Conservation (phyloP, 768 basidiomycete genomes). For the Infundibulicybe gibba region DNA sequence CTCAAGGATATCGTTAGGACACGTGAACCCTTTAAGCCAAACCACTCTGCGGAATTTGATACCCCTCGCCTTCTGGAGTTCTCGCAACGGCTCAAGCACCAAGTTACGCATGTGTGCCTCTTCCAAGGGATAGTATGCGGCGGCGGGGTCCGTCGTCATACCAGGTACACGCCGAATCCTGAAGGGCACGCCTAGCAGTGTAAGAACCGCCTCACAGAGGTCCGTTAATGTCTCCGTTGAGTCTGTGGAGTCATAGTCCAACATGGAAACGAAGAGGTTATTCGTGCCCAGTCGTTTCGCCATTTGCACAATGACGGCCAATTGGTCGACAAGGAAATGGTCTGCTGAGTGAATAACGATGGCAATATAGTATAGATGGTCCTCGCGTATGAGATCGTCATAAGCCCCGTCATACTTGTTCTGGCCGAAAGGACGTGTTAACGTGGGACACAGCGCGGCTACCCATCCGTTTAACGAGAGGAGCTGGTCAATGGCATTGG, state of each 20-base stretch:
- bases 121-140: slow-evolving; percentile 93
- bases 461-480: slow-evolving; percentile 99
- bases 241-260: slow-evolving; percentile 94
- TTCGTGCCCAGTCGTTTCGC: slow-evolving; percentile 85
- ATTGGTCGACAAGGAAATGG: slow-evolving; percentile 98
- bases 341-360: slow-evolving; percentile 97
- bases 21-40: slow-evolving; percentile 99
- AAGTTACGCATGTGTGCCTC: slow-evolving; percentile 94
- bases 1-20: slow-evolving; percentile 96
- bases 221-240: slow-evolving; percentile 94
- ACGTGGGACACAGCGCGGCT: slow-evolving; percentile 89
- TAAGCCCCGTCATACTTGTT: slow-evolving; percentile 84
- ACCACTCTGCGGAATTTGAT: slow-evolving; percentile 89
- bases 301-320: slow-evolving; percentile 96
- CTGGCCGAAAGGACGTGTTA: slow-evolving; percentile 92
- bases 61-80: slow-evolving; percentile 70
- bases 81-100: slow-evolving; percentile 85
- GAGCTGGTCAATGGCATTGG: slow-evolving; percentile 87
- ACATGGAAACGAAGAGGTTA: slow-evolving; percentile 95
- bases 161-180: slow-evolving; percentile 87
- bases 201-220: slow-evolving; percentile 92
- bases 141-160: slow-evolving; percentile 86
- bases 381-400: slow-evolving; percentile 80
- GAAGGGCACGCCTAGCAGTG: slow-evolving; percentile 89
- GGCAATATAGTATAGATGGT: slow-evolving; percentile 90